Evolutionary conservation across 495 filamentous ascomycete species (phyloP).

Genomic region (Chaetomidium leptoderma): DNA sequence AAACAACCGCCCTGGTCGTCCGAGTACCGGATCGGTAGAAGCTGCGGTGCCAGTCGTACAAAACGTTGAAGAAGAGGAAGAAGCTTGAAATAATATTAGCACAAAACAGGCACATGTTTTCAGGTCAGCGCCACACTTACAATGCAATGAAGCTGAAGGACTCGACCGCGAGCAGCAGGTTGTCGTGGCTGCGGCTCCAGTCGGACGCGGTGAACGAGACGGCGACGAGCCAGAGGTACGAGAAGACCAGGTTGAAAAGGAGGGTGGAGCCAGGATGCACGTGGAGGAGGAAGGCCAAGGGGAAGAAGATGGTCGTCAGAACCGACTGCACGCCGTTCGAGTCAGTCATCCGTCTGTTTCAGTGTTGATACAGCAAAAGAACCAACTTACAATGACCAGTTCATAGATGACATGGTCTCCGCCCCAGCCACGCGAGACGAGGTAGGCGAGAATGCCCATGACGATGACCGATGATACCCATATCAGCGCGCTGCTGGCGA

Average conservation of each 20-base stretch:
- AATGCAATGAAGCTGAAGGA: constrained; percentile 60
- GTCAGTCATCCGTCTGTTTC: neutral
- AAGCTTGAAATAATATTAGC: constrained; percentile 39
- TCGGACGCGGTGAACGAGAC: constrained; percentile 57
- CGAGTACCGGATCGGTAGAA: constrained; percentile 26
- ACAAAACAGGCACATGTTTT: neutral
- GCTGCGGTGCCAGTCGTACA: constrained; percentile 45
- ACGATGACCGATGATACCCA: constrained; percentile 59
- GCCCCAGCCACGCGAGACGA: constrained; percentile 41
- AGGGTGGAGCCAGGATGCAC: constrained; percentile 47
- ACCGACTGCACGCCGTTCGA: constrained; percentile 38
- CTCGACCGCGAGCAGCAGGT: constrained; percentile 49
- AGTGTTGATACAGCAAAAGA: neutral
- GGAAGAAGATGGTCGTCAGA: constrained; percentile 55
- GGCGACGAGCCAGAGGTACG: constrained; percentile 60
- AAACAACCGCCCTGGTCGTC: constrained; percentile 28
- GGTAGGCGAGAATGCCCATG: constrained; percentile 56
- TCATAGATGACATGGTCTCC: constrained; percentile 50
- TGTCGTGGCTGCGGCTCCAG: constrained; percentile 44
- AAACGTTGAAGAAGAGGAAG: constrained; percentile 51
- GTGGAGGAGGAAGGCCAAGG: constrained; percentile 53
- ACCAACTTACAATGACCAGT: constrained; percentile 50
- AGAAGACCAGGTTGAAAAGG: constrained; percentile 57
- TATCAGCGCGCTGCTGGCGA: constrained; percentile 32
- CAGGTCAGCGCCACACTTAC: constrained; percentile 38